Percentiles rank a stretch among this genome's conserved stretches.
Conservation (phyloP, 2,329 filamentous ascomycete species). For the Pezicula rhizophila region DNA sequence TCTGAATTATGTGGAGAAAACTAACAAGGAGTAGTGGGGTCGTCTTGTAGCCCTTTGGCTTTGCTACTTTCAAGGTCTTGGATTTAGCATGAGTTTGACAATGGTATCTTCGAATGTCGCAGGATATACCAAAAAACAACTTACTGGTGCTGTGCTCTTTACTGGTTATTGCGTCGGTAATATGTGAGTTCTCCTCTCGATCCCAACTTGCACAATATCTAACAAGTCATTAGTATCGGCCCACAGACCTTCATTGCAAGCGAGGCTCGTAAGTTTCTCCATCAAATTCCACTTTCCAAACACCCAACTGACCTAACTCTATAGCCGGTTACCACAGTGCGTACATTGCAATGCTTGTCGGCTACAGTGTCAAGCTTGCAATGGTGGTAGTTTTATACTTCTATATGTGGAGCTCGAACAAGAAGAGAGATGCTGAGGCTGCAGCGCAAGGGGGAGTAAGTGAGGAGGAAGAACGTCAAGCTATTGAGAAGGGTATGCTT, state of each 20-base stretch:
- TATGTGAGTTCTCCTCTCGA: constrained; percentile 26
- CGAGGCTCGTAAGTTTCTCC: constrained; percentile 20
- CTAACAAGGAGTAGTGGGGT: constrained; percentile 36
- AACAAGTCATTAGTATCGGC: constrained; percentile 30
- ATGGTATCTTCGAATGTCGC: constrained; percentile 48
- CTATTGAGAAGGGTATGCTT: constrained; percentile 48
- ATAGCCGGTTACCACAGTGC: constrained; percentile 28
- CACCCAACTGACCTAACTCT: neutral
- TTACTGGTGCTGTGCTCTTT: constrained; percentile 44
- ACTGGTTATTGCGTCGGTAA: constrained; percentile 48
- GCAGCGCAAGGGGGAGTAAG: constrained; percentile 14
- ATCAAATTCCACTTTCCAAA: neutral
- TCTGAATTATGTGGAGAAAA: neutral
- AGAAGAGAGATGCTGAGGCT: constrained; percentile 43
- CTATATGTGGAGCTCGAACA: constrained; percentile 50
- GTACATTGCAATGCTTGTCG: constrained; percentile 42
- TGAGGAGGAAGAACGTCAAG: constrained; percentile 40
- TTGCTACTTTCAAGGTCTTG: constrained; percentile 47
- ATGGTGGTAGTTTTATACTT: constrained; percentile 44
- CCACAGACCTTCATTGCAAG: constrained; percentile 23
- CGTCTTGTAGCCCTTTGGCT: constrained; percentile 51
- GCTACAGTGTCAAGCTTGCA: constrained; percentile 45
- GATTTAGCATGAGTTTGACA: constrained; percentile 47
- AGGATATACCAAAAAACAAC: constrained; percentile 49
- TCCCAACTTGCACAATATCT: neutral